Evolutionary conservation across 1,139 yeast genomes (phyloP), one percentile per base, ranked within the genome.

Genomic region (Williopsis jadinii): DNA sequence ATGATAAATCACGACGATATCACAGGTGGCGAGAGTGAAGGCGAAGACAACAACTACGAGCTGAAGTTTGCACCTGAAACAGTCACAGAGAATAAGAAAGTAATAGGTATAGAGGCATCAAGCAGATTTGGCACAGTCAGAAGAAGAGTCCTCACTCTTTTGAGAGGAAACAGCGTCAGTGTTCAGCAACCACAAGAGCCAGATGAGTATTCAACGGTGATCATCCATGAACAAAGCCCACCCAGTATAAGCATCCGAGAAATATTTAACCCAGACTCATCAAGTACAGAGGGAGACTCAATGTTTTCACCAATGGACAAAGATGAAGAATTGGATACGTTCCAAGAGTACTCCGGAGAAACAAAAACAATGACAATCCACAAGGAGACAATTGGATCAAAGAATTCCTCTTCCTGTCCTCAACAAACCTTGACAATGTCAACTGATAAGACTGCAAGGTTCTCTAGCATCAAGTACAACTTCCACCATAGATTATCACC

Each of bases 81-180:
- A 29, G 9, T 12, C 14, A 11, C 35, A 5, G 29, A 26, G 11
- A 27, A 12, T 9, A 35, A 27, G n/a, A 31, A 8, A 11, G 24
- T 10, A 19, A 14, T 8, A 15, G 31, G 24, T 5, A 9, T 29
- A 5, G 15, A 32, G 8, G 12, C 11, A 9, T 33, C 37, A 5
- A 36, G 39, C 15, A 32, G 37, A 11, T 36, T 40, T 15, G 39
- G 39, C n/a, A 26, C 42, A 8, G 11, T 40, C 15, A 40, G 19
- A 14, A 36, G 35, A 34, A 24, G 40, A 30, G 12, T 34, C 11
- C 6, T 19, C 24, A 19, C 24, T 19, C 24, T 19, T 19, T 19
- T 19, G 24, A 19, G 24, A 19, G 6, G 24, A 19, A 19, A 19
- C 24, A 19, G 24, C 6, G 24, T 19, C 24, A 19, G 24, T 19